Evolutionary conservation across 306 rosid genomes (phyloP).

Genomic region (Citrullus mucosospermus): DNA sequence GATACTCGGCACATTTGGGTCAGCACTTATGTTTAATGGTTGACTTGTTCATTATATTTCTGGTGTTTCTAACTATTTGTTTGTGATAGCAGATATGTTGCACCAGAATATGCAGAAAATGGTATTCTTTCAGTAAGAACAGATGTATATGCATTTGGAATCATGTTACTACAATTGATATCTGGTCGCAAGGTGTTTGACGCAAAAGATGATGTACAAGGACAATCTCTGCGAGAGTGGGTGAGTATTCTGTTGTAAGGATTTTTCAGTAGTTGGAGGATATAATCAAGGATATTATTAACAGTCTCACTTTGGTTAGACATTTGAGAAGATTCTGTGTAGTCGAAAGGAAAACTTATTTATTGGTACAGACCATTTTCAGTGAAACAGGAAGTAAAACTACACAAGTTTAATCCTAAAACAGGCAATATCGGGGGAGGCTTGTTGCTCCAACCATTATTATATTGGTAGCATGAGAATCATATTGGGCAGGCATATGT

Average conservation of each 20-base stretch:
- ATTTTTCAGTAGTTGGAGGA: neutral
- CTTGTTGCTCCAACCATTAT: no score
- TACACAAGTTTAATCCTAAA: neutral
- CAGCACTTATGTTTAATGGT: constrained; percentile 14
- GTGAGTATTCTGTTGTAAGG: constrained; percentile 20
- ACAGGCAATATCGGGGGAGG: no score
- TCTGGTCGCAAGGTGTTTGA: constrained; percentile 47
- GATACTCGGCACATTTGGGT: constrained; percentile 83
- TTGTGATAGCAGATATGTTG: constrained; percentile 47
- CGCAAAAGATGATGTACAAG: constrained; percentile 19
- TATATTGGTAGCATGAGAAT: no score
- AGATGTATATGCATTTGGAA: constrained; percentile 63
- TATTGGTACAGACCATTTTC: neutral
- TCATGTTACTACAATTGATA: constrained; percentile 53
- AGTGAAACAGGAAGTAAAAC: neutral
- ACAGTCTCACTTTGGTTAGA: neutral
- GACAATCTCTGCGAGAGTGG: constrained; percentile 59
- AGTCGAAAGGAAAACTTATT: neutral
- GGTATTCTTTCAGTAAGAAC: constrained; percentile 59
- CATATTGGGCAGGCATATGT: no score
- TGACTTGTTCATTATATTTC: neutral
- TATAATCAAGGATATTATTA: neutral
- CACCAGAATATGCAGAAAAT: constrained; percentile 71
- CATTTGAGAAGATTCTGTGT: neutral
- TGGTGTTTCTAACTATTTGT: neutral